Evolutionary conservation across 768 basidiomycete species (phyloP).

Genomic region (Tulasnella sp.): DNA sequence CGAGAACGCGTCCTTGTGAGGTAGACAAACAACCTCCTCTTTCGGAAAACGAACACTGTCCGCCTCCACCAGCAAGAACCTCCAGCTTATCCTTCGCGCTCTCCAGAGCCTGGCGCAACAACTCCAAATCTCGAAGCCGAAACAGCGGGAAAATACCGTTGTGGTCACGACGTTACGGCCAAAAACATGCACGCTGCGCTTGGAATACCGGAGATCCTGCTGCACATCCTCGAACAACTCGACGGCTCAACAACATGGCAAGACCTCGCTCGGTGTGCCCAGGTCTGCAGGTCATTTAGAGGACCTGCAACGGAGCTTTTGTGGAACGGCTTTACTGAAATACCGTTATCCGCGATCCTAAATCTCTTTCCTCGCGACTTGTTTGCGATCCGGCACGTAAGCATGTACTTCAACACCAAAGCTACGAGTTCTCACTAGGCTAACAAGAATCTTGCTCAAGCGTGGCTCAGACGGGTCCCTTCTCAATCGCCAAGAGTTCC

Average conservation of each 20-base stretch:
- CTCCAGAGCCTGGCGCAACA: too few species aligned
- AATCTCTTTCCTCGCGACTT: neutral
- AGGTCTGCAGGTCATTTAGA: neutral
- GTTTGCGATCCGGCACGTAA: neutral
- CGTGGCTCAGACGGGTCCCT: neutral
- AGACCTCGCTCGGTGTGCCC: neutral
- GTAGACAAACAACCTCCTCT: constrained; percentile 1
- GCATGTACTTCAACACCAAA: neutral
- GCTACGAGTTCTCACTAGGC: neutral
- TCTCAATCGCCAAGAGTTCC: neutral
- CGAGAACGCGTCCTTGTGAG: neutral
- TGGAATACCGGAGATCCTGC: neutral
- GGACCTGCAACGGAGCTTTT: neutral
- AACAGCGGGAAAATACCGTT: too few species aligned
- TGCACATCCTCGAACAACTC: neutral
- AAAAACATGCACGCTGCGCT: neutral
- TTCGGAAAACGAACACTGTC: neutral
- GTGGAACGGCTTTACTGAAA: neutral
- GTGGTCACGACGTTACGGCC: too few species aligned
- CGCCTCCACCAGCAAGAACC: neutral
- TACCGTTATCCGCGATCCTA: neutral
- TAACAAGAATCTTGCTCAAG: neutral
- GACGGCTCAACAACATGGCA: neutral
- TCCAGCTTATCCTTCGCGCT: neutral
- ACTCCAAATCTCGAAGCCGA: too few species aligned